These are phyloP conservation scores for Magnolia sinica DNA, from an alignment of 164 flowering plant species.

Conservation along the genomic window DNA sequence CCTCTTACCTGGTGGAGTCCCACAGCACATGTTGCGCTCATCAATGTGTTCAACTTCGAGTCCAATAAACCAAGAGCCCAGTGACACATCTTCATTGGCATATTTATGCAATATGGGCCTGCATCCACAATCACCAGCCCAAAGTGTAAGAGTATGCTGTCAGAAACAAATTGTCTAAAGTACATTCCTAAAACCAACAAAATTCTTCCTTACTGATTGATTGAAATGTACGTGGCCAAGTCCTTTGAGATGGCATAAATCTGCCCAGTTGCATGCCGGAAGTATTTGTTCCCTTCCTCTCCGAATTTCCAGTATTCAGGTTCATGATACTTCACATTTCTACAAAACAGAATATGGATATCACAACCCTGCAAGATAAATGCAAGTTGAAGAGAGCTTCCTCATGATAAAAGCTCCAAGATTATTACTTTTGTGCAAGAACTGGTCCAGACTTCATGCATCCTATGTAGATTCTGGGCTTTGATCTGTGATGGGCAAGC, in stretches of 20 bases:
- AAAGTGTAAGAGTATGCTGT: not conserved
- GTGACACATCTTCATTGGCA: conserved; percentile 92
- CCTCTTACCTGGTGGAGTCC: conserved; percentile 77
- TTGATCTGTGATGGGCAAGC: conserved; percentile 76
- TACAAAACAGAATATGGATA: conserved; percentile 16
- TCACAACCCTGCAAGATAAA: conserved; percentile 9
- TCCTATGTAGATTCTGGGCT: conserved; percentile 86
- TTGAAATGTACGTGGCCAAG: conserved; percentile 77
- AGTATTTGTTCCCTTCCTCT: conserved; percentile 85
- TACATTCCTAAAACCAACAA: no score
- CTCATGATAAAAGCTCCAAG: not conserved
- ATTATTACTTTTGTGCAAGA: conserved; percentile 69
- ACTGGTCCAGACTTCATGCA: conserved; percentile 99
- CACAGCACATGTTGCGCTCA: conserved; percentile 86
- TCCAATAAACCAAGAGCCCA: conserved; percentile 92
- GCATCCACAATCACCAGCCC: conserved; percentile 15
- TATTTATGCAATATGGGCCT: conserved; percentile 81
- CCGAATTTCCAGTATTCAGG: conserved; percentile 95
- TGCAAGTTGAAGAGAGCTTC: not conserved
- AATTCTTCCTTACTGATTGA: conserved; percentile 52
- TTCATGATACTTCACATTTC: conserved; percentile 84
- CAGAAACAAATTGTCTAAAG: not conserved
- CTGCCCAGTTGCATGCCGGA: conserved; percentile 91
- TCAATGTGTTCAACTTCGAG: conserved; percentile 86
- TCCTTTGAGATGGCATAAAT: conserved; percentile 88